Percentiles rank a stretch among this genome's conserved stretches.
Evolutionary conservation across 1,139 yeast species (phyloP).

Genomic region (Lodderomyces pseudojiufengensis): DNA sequence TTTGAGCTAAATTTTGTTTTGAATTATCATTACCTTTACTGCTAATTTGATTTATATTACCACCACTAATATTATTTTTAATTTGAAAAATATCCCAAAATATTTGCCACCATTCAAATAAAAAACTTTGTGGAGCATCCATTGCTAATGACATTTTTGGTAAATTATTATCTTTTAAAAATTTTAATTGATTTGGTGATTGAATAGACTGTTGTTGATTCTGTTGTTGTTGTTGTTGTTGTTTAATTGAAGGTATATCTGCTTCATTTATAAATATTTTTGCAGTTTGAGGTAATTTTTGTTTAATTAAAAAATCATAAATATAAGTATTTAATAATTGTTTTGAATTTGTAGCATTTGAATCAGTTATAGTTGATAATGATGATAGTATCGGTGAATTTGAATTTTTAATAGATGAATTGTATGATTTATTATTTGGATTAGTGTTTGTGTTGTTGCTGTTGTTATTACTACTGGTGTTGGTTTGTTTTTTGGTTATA

Average conservation of each 20-base stretch:
- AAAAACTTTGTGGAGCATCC: slow-evolving; percentile 85
- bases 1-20: slow-evolving; percentile 47
- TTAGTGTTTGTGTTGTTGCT: not conserved
- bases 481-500: slow-evolving; percentile 26
- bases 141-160: slow-evolving; percentile 52
- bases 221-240: slow-evolving; percentile 12
- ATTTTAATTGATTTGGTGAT: slow-evolving; percentile 11
- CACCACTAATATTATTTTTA: slow-evolving; percentile 41
- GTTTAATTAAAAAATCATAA: slow-evolving; percentile 79
- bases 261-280: slow-evolving; percentile 71
- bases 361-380: slow-evolving; percentile 35
- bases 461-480: slow-evolving; percentile 13
- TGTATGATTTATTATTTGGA: not conserved
- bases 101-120: slow-evolving; percentile 94
- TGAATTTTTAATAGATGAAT: not conserved
- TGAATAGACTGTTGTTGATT: slow-evolving; percentile 16
- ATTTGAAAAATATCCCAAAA: slow-evolving; percentile 95
- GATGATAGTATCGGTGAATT: slow-evolving; percentile 10
- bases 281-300: slow-evolving; percentile 70
- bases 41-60: slow-evolving; percentile 53
- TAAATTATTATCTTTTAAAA: slow-evolving; percentile 33
- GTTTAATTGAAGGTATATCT: slow-evolving; percentile 38
- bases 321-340: slow-evolving; percentile 80
- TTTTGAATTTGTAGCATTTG: slow-evolving; percentile 53
- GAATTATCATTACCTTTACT: no score